Conservation (phyloP, 768 basidiomycete species). For the Pisolithus sp. region DNA sequence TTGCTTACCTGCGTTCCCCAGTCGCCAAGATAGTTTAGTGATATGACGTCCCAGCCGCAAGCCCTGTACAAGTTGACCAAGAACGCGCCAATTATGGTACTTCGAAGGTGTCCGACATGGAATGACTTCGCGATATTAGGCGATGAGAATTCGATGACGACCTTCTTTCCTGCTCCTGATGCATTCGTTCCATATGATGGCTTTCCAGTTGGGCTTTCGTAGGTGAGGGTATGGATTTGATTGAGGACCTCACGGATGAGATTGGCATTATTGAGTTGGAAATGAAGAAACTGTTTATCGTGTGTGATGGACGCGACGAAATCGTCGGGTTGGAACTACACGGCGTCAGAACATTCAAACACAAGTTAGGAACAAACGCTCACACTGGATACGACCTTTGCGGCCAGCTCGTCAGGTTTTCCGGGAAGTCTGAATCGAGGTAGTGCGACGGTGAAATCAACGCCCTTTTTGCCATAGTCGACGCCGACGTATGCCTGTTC, state of each 20-base stretch:
- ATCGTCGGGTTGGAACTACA: slow-evolving; percentile 78
- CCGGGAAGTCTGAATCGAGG: slow-evolving; percentile 86
- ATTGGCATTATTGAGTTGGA: slow-evolving; percentile 59
- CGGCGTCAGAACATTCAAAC: neutral
- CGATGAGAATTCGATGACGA: slow-evolving; percentile 88
- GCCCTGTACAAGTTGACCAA: slow-evolving; percentile 84
- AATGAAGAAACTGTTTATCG: slow-evolving; percentile 80
- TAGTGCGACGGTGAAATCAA: slow-evolving; percentile 85
- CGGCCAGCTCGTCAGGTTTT: slow-evolving; percentile 73
- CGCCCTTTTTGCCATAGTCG: slow-evolving; percentile 89
- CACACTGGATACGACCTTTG: slow-evolving; percentile 69
- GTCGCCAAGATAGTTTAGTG: slow-evolving; percentile 94
- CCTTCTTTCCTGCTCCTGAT: slow-evolving; percentile 72
- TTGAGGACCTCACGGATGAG: slow-evolving; percentile 61
- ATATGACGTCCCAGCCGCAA: slow-evolving; percentile 87
- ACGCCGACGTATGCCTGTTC: slow-evolving; percentile 82
- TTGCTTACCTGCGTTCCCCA: slow-evolving; percentile 96
- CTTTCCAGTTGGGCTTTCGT: slow-evolving; percentile 48
- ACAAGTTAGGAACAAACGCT: slow-evolving; percentile 19
- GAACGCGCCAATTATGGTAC: slow-evolving; percentile 99
- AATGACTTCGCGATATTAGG: slow-evolving; percentile 98
- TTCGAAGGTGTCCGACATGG: slow-evolving; percentile 94
- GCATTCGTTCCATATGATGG: slow-evolving; percentile 81
- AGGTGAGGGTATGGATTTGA: slow-evolving; percentile 70
- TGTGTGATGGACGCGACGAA: slow-evolving; percentile 65